Percentiles rank a stretch among this genome's conserved stretches.
phyloP scores from a whole-genome alignment of 2,329 filamentous ascomycete genomes.

The Ambrosiella cleistominuta region DNA sequence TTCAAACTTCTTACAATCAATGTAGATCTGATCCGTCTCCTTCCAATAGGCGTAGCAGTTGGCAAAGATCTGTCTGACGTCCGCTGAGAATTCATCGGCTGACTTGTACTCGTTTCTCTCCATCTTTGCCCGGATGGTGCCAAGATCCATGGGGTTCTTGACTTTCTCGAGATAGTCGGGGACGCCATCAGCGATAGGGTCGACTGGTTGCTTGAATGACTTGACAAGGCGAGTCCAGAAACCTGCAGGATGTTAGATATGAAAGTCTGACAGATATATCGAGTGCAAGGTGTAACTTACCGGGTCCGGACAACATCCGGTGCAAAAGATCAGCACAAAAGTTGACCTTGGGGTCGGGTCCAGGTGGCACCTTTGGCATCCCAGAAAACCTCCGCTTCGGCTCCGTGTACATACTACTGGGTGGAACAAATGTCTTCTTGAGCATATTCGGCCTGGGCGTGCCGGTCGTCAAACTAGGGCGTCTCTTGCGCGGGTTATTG shows the following conservation, averaged over 20 bases:
- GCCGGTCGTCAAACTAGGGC: conserved; percentile 15
- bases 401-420: conserved; percentile 10
- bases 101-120: conserved; percentile 32
- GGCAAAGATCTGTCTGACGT: conserved; percentile 43
- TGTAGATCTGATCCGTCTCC: conserved; percentile 35
- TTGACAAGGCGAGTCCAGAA: conserved; percentile 51
- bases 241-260: conserved; percentile 22
- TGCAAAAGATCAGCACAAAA: conserved; percentile 41
- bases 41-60: conserved; percentile 50
- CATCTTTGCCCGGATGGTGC: conserved; percentile 43
- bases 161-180: conserved; percentile 45
- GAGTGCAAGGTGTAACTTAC: conserved; percentile 21
- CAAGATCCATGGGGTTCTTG: conserved; percentile 43
- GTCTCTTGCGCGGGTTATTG: conserved; percentile 20
- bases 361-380: conserved; percentile 8
- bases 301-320: conserved; percentile 44
- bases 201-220: conserved; percentile 42
- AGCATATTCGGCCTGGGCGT: conserved; percentile 18
- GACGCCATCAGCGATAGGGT: conserved; percentile 37
- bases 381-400: conserved; percentile 17
- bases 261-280: neutral
- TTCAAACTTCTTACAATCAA: conserved; percentile 38
- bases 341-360: conserved; percentile 26
- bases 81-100: conserved; percentile 35
- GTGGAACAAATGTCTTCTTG: conserved; percentile 15